A percentile compares a stretch with the other conserved stretches of the same genome.
Evolutionary conservation across 2,329 filamentous ascomycete genomes (phyloP).

Genomic region (Alternaria longipes): DNA sequence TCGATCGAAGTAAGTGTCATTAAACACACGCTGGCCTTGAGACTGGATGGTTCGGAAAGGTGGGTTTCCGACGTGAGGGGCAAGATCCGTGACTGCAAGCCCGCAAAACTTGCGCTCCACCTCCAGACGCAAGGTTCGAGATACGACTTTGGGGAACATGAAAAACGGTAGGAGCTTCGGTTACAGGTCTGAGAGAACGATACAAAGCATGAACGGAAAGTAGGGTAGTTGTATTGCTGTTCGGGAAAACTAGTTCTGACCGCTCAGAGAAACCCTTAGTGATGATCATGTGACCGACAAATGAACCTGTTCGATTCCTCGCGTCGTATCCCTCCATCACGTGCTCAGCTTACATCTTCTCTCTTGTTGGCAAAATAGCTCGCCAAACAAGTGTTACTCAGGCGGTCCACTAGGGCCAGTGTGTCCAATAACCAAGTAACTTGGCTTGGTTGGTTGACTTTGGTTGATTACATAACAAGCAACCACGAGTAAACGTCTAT

Average conservation of each 20-base stretch:
- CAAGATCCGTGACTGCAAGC: constrained; percentile 19
- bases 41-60: constrained; percentile 17
- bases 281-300: background rate
- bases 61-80: constrained; percentile 12
- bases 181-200: background rate
- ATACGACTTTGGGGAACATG: constrained; percentile 12
- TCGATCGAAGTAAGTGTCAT: constrained; percentile 42
- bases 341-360: background rate
- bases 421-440: too few relatives aligned
- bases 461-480: too few relatives aligned
- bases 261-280: background rate
- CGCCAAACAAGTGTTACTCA: background rate
- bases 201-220: background rate
- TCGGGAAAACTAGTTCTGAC: background rate
- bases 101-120: constrained; percentile 23
- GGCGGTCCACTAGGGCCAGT: background rate
- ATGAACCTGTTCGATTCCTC: background rate
- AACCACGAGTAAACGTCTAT: too few relatives aligned
- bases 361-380: background rate
- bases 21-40: constrained; percentile 20
- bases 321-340: background rate
- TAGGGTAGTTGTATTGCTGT: background rate
- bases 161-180: background rate
- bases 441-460: too few relatives aligned
- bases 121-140: constrained; percentile 14